Conservation (phyloP, 2,329 filamentous ascomycete species). For the Orbilia blumenaviensis region DNA sequence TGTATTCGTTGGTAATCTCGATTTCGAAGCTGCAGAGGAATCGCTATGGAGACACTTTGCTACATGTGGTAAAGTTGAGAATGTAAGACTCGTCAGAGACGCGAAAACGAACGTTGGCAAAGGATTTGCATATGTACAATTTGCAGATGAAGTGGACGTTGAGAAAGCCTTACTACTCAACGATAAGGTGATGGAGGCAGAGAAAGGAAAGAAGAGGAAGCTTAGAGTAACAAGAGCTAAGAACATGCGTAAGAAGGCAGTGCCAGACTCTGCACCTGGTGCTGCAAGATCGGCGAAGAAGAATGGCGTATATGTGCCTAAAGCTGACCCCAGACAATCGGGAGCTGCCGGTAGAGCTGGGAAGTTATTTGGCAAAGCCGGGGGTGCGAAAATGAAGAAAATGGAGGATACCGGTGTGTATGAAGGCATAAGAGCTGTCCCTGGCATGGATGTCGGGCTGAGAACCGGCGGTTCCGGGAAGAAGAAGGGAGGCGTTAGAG, state of each 20-base stretch:
- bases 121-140: conserved; percentile 97
- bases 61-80: conserved; percentile 84
- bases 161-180: conserved; percentile 89
- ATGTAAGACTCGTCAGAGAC: conserved; percentile 90
- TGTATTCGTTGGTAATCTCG: conserved; percentile 94
- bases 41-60: conserved; percentile 85
- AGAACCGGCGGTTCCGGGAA: conserved; percentile 68
- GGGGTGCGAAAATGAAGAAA: conserved; percentile 67
- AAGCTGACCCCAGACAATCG: conserved; percentile 74
- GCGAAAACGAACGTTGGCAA: conserved; percentile 91
- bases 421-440: conserved; percentile 78
- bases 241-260: conserved; percentile 67
- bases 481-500: conserved; percentile 64
- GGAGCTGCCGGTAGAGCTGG: conserved; percentile 77
- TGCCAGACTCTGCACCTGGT: conserved; percentile 54
- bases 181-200: conserved; percentile 77
- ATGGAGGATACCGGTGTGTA: conserved; percentile 78
- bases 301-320: conserved; percentile 70
- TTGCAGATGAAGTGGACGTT: conserved; percentile 85
- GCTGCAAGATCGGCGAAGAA: conserved; percentile 31
- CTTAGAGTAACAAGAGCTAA: conserved; percentile 88
- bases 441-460: conserved; percentile 70
- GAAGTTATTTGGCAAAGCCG: conserved; percentile 77
- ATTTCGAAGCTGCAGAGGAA: conserved; percentile 96
- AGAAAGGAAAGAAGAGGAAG: conserved; percentile 65